Conservation (phyloP, 2,329 filamentous ascomycete genomes). For the Ceratocystis albifundus region DNA sequence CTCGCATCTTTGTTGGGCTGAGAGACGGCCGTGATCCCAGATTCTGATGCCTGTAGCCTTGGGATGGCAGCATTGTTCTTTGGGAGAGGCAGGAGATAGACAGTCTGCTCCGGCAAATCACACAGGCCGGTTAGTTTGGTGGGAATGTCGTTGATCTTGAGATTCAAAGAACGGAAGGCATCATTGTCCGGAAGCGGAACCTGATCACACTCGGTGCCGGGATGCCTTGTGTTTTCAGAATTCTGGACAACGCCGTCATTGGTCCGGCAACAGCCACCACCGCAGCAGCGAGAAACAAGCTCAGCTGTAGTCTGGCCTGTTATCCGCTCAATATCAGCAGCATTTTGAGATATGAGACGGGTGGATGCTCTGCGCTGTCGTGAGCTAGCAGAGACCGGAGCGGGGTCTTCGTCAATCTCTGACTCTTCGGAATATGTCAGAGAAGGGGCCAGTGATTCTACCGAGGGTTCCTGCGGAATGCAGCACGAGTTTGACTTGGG, state of each 20-base stretch:
- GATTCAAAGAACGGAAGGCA: conserved; percentile 66
- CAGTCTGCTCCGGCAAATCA: conserved; percentile 50
- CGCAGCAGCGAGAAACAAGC: conserved; percentile 52
- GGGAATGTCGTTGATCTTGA: conserved; percentile 65
- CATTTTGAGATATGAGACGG: conserved; percentile 52
- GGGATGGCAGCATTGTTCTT: conserved; percentile 25
- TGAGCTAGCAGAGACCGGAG: conserved; percentile 32
- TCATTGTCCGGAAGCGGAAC: conserved; percentile 62
- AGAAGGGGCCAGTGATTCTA: conserved; percentile 47
- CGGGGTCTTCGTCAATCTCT: conserved; percentile 44
- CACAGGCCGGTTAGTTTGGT: conserved; percentile 59
- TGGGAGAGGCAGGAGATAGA: conserved; percentile 54
- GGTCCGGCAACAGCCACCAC: conserved; percentile 52
- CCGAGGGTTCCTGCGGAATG: conserved; percentile 33
- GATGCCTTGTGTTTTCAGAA: conserved; percentile 29
- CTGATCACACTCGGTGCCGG: conserved; percentile 34
- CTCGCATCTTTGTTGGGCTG: neutral
- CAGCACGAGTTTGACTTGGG: conserved; percentile 30
- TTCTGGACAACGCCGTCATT: conserved; percentile 35
- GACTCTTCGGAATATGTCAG: conserved; percentile 53
- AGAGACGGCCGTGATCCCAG: conserved; percentile 13
- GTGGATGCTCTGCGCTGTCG: conserved; percentile 57
- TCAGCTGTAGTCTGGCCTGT: conserved; percentile 53
- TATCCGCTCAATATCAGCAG: conserved; percentile 50
- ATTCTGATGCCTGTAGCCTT: conserved; percentile 15